Conservation (phyloP, 2,329 filamentous ascomycete species). For the Cadophora sp. region DNA sequence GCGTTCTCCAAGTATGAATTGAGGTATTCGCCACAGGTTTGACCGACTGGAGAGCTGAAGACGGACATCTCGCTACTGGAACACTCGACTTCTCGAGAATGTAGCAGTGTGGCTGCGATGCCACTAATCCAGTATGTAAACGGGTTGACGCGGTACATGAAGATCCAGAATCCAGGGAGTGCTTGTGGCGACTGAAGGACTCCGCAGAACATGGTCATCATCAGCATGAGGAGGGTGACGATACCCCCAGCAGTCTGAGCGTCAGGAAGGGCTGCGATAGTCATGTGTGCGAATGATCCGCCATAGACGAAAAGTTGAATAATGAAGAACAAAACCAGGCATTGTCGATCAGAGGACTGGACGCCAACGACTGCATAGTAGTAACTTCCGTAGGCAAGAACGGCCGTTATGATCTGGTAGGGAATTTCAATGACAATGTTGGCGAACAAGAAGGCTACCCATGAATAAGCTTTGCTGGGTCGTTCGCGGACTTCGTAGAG, state of each 20-base stretch:
- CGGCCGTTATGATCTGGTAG: constrained; percentile 78
- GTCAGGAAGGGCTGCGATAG: constrained; percentile 77
- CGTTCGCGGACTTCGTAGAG: constrained; percentile 66
- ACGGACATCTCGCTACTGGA: constrained; percentile 70
- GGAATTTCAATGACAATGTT: constrained; percentile 81
- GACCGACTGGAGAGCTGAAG: constrained; percentile 66
- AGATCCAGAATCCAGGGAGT: constrained; percentile 81
- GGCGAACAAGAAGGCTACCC: constrained; percentile 44
- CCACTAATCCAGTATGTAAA: constrained; percentile 56
- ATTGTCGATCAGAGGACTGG: constrained; percentile 39
- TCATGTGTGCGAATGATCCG: constrained; percentile 81
- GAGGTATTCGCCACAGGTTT: constrained; percentile 68
- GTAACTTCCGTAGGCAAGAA: constrained; percentile 79
- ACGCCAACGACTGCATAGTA: constrained; percentile 76
- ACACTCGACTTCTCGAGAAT: constrained; percentile 63
- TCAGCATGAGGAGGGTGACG: constrained; percentile 76
- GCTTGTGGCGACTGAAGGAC: constrained; percentile 70
- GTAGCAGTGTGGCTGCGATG: constrained; percentile 60
- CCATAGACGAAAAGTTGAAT: constrained; percentile 80
- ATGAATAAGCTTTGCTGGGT: constrained; percentile 47
- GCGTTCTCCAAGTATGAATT: constrained; percentile 52
- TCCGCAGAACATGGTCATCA: constrained; percentile 78
- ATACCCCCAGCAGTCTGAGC: constrained; percentile 81
- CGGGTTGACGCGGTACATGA: constrained; percentile 79
- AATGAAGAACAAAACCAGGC: constrained; percentile 79